Evolutionary conservation across 164 flowering plant genomes (phyloP).

Genomic region (Vitis cinerea): DNA sequence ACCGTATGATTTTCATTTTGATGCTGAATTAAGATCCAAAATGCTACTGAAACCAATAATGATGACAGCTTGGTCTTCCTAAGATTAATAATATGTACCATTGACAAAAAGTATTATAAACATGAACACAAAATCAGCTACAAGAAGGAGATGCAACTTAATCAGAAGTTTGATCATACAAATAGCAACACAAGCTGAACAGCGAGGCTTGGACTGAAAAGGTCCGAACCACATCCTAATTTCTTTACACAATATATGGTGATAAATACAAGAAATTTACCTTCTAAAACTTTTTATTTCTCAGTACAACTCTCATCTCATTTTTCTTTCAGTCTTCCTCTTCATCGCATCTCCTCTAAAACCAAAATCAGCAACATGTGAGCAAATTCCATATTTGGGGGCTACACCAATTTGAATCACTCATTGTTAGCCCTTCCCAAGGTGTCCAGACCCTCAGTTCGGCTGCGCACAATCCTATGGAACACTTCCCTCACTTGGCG

Average conservation of each 20-base stretch:
- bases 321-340: slow-evolving; percentile 4
- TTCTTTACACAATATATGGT: slow-evolving; percentile 45
- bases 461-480: slow-evolving; percentile 69
- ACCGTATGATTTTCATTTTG: too few relatives aligned
- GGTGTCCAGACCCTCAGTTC: slow-evolving; percentile 79
- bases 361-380: slow-evolving; percentile 9
- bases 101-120: slow-evolving; percentile 1
- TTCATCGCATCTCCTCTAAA: slow-evolving; percentile 7
- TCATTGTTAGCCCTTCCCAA: slow-evolving; percentile 41
- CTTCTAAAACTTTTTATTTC: slow-evolving; percentile 24
- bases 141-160: slow-evolving; percentile 25
- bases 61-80: too few relatives aligned
- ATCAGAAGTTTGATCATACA: slow-evolving; percentile 32
- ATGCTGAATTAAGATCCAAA: too few relatives aligned
- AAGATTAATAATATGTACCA: slow-evolving; percentile 8
- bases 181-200: slow-evolving; percentile 21
- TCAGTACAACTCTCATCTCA: slow-evolving; percentile 4
- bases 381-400: slow-evolving; percentile 15
- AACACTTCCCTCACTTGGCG: slow-evolving; percentile 86
- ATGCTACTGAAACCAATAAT: too few relatives aligned
- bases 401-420: slow-evolving; percentile 19
- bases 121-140: slow-evolving; percentile 21
- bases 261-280: slow-evolving; percentile 38
- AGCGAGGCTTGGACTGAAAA: slow-evolving; percentile 20
- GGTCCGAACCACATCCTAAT: slow-evolving; percentile 33